Percentiles rank a stretch among this genome's conserved stretches.
Evolutionary conservation across 768 basidiomycete species (phyloP).

Genomic region (Psilocybe subaeruginosa): DNA sequence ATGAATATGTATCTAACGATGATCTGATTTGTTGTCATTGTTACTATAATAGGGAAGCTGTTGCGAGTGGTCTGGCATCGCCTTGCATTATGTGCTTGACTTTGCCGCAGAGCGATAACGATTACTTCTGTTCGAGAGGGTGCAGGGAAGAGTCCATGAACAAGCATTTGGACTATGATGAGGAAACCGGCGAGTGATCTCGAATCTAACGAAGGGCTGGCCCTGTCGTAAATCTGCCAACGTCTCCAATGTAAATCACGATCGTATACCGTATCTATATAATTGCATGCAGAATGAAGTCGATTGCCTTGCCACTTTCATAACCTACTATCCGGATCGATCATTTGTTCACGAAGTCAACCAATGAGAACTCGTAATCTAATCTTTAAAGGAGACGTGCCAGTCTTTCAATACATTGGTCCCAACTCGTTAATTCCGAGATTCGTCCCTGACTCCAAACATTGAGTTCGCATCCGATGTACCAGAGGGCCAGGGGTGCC

Average conservation of each 20-base stretch:
- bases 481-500: no score
- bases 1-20: neutral
- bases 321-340: no score
- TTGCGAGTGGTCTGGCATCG: constrained; percentile 48
- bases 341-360: no score
- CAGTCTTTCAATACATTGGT: no score
- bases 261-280: neutral
- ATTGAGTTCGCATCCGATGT: no score
- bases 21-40: neutral
- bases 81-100: constrained; percentile 69
- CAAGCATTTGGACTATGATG: constrained; percentile 36
- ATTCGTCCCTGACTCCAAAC: no score
- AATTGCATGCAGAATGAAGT: neutral
- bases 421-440: no score
- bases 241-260: neutral
- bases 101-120: constrained; percentile 58
- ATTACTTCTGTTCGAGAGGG: constrained; percentile 64
- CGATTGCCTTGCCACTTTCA: no score
- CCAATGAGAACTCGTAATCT: no score
- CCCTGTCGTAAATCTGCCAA: neutral
- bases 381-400: no score
- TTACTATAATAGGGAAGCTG: constrained; percentile 54
- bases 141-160: constrained; percentile 65
- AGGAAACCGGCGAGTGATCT: constrained; percentile 17
- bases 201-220: no score